Evolutionary conservation across 1,284 basidiomycete species (phyloP), one percentile per base, ranked within the genome.

Genomic region (Ceratobasidium sp.): DNA sequence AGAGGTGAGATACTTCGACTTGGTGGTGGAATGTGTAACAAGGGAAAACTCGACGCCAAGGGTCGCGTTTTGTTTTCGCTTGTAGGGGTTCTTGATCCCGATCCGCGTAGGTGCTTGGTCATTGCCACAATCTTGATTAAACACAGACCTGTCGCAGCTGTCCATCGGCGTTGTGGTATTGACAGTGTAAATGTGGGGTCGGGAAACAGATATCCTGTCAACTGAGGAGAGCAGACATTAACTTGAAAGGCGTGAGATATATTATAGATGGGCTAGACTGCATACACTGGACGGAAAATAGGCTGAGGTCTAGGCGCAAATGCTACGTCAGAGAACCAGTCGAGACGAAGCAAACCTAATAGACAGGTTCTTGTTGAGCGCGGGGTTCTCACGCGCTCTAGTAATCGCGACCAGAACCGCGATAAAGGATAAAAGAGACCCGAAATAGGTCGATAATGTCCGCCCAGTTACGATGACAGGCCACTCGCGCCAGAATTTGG

Each of bases 401-500:
- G 64, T 57, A 14, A 69, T 69, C 52, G 64, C 64, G 5, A 41
- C 64, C 13, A 69, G 64, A 55, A 69, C 50, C n/a, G 52, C 43
- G 16, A 69, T 52, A 69, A 69, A 69, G 52, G 64, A 69, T 35
- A 69, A 57, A 18, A 69, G 52, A 13, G 64, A 69, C 13, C 64
- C 38, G 26, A 69, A 69, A 44, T 69, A 69, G 14, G 50, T 23
- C 1, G 64, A 55, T 21, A 69, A 23, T 18, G 52, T 69, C 4
- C 52, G 50, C 28, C 64, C 64, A 13, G 64, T 69, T 13, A 69
- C 64, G 28, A 69, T 55, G 7, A 6, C 26, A 6, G 41, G 35
- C 64, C 64, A 69, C 14, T 55, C 50, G 11, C 52, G 64, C 64
- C 64, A 69, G 23, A 69, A 69, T 18, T 28, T 55, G 52, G 64